These are phyloP conservation scores for Asterella californica DNA, from an alignment of 225 moss, liverwort and hornwort species.

Conservation along the genomic window DNA sequence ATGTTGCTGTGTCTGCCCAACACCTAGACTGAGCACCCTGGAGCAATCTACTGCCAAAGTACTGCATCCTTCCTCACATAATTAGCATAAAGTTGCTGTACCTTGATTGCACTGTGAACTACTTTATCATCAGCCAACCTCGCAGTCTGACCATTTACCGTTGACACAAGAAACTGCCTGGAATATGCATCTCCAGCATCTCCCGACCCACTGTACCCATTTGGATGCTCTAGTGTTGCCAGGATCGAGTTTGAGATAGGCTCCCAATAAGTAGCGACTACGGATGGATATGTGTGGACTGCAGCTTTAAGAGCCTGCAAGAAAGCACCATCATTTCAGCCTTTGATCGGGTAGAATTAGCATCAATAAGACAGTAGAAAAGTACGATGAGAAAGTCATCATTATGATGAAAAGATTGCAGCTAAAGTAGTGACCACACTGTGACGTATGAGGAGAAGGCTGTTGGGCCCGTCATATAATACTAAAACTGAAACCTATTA, in stretches of 20 bases:
- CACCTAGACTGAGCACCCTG: not conserved
- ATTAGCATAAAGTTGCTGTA: conserved; percentile 26
- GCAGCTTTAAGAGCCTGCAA: conserved; percentile 87
- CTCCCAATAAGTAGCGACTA: conserved; percentile 63
- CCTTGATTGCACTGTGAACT: conserved; percentile 96
- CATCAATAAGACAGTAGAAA: not conserved
- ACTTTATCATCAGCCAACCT: conserved; percentile 82
- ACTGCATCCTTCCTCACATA: not conserved
- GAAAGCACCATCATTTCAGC: not conserved
- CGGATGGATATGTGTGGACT: conserved; percentile 64
- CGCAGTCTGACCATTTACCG: conserved; percentile 53
- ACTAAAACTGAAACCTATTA: not conserved
- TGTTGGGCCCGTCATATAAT: conserved; percentile 2
- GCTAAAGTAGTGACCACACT: not conserved
- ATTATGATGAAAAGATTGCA: not conserved
- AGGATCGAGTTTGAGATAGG: conserved; percentile 47
- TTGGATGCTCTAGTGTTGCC: conserved; percentile 32
- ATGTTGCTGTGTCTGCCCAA: not conserved
- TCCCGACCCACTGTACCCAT: not conserved
- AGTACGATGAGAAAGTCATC: not conserved
- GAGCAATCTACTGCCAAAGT: not conserved
- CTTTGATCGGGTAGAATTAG: not conserved
- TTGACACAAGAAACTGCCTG: conserved; percentile 35
- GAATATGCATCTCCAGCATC: conserved; percentile 28
- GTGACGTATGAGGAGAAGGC: not conserved